Evolutionary conservation across 2,329 filamentous ascomycete genomes (phyloP), one percentile per base, ranked within the genome.

Genomic region (Reticulascus tulasneorum): DNA sequence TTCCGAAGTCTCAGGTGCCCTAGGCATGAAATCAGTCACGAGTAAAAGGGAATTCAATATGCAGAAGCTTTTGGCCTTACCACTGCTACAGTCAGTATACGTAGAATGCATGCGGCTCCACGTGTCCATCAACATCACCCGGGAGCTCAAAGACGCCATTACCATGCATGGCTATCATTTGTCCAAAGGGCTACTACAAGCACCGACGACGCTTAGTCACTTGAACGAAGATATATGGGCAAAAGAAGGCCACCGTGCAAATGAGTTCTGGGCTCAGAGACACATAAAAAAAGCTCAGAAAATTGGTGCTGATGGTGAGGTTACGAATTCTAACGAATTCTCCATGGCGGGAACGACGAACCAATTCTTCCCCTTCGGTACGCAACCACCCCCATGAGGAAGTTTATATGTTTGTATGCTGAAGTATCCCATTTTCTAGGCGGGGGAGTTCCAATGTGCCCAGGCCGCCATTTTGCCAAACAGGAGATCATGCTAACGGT

Each of bases 401-500:
- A 6, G 11, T 12, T 11, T 6, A 12, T 4, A 19, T 9, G 21
- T 19, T 6, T 33, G 10, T 12, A 26, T 17, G 12, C 29, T 26
- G 8, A 43, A 29, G 9, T 21, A 4, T n/a, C 10, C 7, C 3
- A 9, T 2, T 6, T 7, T 11, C 5, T 9, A 44, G 59, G 62
- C n/a, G 61, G 59, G 6, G 62, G 62, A 0, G 25, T 42, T 0
- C 43, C 48, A 2, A 53, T 61, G 7, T 69, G 63, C 31, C 59
- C 64, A 3, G 64, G 63, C 3, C 52, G 63, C 0, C 48, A 57
- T 29, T 62, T 66, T 42, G 62, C 63, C 1, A 67, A 67, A 43
- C 52, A 54, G 27, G 59, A 66, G 47, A 58, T 67, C 19, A 42
- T 67, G 8, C 24, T 56, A 9, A 49, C 52, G 2, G 28, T 62